phyloP scores from a whole-genome alignment of 768 basidiomycete genomes.

The Suillus lakei region DNA sequence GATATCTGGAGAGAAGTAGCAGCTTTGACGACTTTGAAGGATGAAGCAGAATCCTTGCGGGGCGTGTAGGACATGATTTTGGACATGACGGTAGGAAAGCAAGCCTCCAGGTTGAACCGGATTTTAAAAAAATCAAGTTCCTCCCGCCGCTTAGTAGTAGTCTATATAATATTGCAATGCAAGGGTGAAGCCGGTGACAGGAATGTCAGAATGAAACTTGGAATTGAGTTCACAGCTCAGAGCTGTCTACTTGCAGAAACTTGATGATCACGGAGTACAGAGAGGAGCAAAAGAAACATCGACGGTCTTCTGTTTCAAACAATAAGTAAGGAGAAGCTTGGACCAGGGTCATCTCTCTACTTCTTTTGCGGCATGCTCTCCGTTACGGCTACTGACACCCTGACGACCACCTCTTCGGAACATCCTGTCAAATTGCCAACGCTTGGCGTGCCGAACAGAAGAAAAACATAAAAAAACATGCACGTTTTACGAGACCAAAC shows the following conservation, averaged over 20 bases:
- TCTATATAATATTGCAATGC: not conserved
- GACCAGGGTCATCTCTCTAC: not conserved
- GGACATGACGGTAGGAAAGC: not conserved
- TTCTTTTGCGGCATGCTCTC: constrained; percentile 1
- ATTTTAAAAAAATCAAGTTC: not conserved
- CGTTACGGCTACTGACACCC: constrained; percentile 1
- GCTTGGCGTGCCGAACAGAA: constrained; percentile 7
- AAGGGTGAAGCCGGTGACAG: not conserved
- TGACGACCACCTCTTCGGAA: constrained; percentile 14
- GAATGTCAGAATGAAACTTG: constrained; percentile 5
- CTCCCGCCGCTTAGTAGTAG: constrained; percentile 7
- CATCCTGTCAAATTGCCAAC: constrained; percentile 8
- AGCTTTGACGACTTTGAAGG: not conserved
- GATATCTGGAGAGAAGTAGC: constrained; percentile 52
- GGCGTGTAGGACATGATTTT: not conserved
- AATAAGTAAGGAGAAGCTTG: not conserved
- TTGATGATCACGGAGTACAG: not conserved
- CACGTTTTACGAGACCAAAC: not conserved
- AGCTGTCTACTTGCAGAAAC: not conserved
- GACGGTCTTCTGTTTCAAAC: not conserved
- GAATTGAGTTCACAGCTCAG: not conserved
- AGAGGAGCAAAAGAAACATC: not conserved
- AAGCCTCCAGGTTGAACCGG: not conserved
- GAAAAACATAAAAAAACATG: not conserved
- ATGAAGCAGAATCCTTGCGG: constrained; percentile 2